Base-by-base conservation (phyloP, 1,284 basidiomycete species). In the Irpex rosettiformis region DNA sequence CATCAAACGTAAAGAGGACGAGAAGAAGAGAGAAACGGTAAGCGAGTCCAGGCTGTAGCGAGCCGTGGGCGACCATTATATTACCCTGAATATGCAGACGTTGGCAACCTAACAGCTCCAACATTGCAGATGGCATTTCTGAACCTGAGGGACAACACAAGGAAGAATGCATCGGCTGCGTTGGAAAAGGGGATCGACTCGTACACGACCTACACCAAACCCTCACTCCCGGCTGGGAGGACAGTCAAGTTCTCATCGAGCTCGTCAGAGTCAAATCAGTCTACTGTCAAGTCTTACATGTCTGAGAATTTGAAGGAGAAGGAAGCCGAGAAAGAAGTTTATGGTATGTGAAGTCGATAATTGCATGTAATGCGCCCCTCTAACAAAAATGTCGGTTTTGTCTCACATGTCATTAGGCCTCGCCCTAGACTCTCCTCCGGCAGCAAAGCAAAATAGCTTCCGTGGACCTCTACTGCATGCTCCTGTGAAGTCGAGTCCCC, bases 1-100 rank as follows among this genome's bases (percentile, higher is more conserved):
- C 29, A 77, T 79, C 59, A 76, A 78, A 62, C 72, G 72, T 29
- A 67, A 69, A 42, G 70, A 75, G 56, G 67, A 65, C 40, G 73
- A 74, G 62, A 64, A 73, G 57, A 66, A 71, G 55, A 70, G 70
- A 57, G 76, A 80, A 66, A 65, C 66, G 54, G 79, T 80, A 63
- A 69, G 79, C 73, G 33, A 37, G n/a, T n/a, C n/a, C n/a, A n/a
- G n/a, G n/a, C n/a, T n/a, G n/a, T n/a, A n/a, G n/a, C n/a, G n/a
- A n/a, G n/a, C 33, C 33, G 11, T 16, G 33, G 33, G 33, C 33
- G 28, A 54, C 52, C 29, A 37, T 55, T 40, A 16, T 4, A 30
- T 24, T 27, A 18, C 37, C 5, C 22, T 43, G 24, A 30, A 25
- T 7, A 49, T 22, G 10, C 52, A 13, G 11, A 27, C 18, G 7